Evolutionary conservation across 139 green algal species (phyloP), one percentile per base, ranked within the genome.

Genomic region (Coelastrella sp.): DNA sequence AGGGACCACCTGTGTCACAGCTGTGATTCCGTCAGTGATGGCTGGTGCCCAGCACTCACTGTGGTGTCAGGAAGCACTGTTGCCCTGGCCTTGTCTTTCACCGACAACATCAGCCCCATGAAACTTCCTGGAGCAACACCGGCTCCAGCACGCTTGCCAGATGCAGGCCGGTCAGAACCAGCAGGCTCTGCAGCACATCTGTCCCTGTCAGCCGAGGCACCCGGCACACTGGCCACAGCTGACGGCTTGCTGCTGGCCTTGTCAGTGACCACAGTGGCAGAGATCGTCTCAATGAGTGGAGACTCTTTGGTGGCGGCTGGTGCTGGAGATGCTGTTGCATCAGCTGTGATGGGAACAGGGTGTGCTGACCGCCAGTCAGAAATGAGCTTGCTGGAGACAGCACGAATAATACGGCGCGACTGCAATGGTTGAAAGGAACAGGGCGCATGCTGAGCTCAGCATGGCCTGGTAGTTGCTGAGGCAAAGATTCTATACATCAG

Each of bases 71-170:
- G 89, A 17, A 95, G 82, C 5, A 24, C 49, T 19, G 79, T 8
- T 7, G 92, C 93, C 4, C 63, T 93, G 22, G 74, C 22, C 63
- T 78, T 83, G 89, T 95, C 76, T 15, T 78, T 63, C 1, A 91
- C 86, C 5, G 68, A 63, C 87, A 95, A 82, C 81, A 95, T 88
- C 12, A 94, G 92, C 27, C 88, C 88, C 82, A 96, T 74, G 86
- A 96, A 95, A 88, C 89, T 93, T 76, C 93, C 93, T 7, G 93
- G 80, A 7, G 75, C n/a, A 7, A 92, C 87, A 61, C 63, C 83
- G 11, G 68, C 25, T 94, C 90, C 60, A 93, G 83, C 87, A 94
- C 73, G 11, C 22, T 17, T 61, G 59, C 56, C 15, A 65, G 35
- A 8, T 20, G 12, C 75, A 82, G 72, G 8, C 20, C 12, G 7